Evolutionary conservation across 257 asterid species (phyloP), one percentile per base, ranked within the genome.

Genomic region (Solanum paucissectum): DNA sequence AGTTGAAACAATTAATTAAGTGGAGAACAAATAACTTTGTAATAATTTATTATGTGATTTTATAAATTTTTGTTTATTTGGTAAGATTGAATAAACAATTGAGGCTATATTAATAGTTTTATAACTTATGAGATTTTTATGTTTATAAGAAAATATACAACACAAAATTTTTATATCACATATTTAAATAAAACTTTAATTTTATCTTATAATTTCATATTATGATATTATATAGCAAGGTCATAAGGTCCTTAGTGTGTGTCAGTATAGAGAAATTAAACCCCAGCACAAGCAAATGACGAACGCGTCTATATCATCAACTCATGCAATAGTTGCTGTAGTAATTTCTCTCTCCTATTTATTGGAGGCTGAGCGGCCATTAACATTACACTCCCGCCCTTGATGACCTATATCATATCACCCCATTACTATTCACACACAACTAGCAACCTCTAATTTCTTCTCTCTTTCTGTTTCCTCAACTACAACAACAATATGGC

Each of bases 331-430:
- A 49, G 66, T 33, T 46, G 75, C 83, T 60, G 68, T n/a, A 42
- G 34, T 58, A 25, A 18, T 2, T 37, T 9, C 27, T 81, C 89
- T 88, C 90, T 83, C 89, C 66, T 79, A 87, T 88, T 87, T 88
- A 88, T 82, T 83, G 84, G 66, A 5, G 9, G 32, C 42, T 21
- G 55, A 23, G 7, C 77, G 12, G 38, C 76, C 75, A 72, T 76
- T 34, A 85, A 68, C 73, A 75, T 34, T 60, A 32, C 25, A 33
- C 42, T 27, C 62, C 84, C n/a, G 62, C 60, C 83, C 33, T 76
- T 76, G 58, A 76, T 38, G 83, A 38, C 58, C 69, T 72, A 29
- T 85, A 27, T 49, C n/a, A 52, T 20, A 64, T 44, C 20, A 66
- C 7, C 73, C 13, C 52, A 29, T 82, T 25, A 29, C 84, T 46